These are phyloP conservation scores for Aspergillus ustus DNA, from an alignment of 2,329 filamentous ascomycete genomes.

Conservation along the genomic window DNA sequence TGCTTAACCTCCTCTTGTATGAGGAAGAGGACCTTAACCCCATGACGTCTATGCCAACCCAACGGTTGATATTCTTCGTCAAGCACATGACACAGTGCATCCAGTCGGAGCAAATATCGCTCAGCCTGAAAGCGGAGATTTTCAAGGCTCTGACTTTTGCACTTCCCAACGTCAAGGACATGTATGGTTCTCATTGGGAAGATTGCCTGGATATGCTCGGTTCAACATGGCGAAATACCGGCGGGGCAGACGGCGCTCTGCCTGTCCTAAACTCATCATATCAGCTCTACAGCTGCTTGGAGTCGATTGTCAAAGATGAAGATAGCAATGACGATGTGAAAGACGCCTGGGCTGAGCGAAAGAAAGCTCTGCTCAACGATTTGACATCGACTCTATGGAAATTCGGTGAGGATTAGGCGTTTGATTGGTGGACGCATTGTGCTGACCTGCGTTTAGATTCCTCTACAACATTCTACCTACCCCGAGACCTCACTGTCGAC, in stretches of 20 bases:
- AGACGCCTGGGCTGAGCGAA: slow-evolving; percentile 70
- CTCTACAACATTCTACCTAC: slow-evolving; percentile 62
- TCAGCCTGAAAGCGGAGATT: slow-evolving; percentile 43
- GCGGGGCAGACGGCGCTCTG: slow-evolving; percentile 55
- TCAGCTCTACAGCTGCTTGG: slow-evolving; percentile 68
- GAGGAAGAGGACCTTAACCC: slow-evolving; percentile 55
- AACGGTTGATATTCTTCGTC: slow-evolving; percentile 80
- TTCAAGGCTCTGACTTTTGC: slow-evolving; percentile 57
- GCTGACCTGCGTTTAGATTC: slow-evolving; percentile 41
- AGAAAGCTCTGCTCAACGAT: slow-evolving; percentile 63
- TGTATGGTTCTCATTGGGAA: slow-evolving; percentile 90
- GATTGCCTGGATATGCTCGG: slow-evolving; percentile 64
- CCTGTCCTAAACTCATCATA: slow-evolving; percentile 74
- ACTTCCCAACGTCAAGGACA: slow-evolving; percentile 74
- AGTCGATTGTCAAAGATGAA: slow-evolving; percentile 59
- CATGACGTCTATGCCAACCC: slow-evolving; percentile 53
- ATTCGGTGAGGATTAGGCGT: slow-evolving; percentile 39
- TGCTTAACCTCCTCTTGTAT: slow-evolving; percentile 60
- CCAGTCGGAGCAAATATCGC: slow-evolving; percentile 59
- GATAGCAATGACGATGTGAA: slow-evolving; percentile 83
- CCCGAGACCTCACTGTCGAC: slow-evolving; percentile 75
- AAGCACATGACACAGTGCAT: slow-evolving; percentile 78
- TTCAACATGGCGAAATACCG: slow-evolving; percentile 59
- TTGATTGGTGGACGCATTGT: not conserved
- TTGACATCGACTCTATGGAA: slow-evolving; percentile 48